A percentile compares a stretch with the other conserved stretches of the same genome.
These are phyloP conservation scores for Orychophragmus violaceus DNA, from an alignment of 345 rosid genomes.

Conservation along the genomic window DNA sequence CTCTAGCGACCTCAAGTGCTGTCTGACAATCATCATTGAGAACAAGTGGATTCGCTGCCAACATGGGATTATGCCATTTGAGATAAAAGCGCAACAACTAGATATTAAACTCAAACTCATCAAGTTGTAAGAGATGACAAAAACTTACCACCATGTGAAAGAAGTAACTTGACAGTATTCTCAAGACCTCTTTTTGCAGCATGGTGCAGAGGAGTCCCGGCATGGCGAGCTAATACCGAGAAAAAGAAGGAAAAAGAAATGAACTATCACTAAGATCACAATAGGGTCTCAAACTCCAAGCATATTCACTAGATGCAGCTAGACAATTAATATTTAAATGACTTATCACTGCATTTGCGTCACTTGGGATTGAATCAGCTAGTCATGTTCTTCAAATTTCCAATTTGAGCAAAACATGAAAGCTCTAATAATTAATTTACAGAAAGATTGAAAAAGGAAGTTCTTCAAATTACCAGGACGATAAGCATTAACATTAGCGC, in stretches of 20 bases:
- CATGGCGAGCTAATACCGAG: constrained; percentile 57
- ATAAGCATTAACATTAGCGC: constrained; percentile 79
- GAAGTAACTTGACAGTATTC: constrained; percentile 69
- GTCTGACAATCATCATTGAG: constrained; percentile 89
- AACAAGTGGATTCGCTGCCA: constrained; percentile 74
- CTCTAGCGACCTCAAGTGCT: constrained; percentile 86
- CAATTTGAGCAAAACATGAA: too few relatives aligned
- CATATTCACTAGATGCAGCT: neutral
- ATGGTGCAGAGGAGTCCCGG: constrained; percentile 93
- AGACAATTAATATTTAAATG: too few relatives aligned
- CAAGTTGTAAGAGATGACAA: neutral
- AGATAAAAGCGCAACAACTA: neutral
- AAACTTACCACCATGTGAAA: constrained; percentile 63
- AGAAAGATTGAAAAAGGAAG: neutral
- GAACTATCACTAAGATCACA: too few relatives aligned
- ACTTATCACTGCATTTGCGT: too few relatives aligned
- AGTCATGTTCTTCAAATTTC: too few relatives aligned
- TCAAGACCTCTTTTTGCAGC: constrained; percentile 94
- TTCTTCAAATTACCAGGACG: constrained; percentile 52
- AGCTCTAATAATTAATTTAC: too few relatives aligned
- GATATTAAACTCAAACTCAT: neutral
- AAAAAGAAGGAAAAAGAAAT: neutral
- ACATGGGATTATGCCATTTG: neutral
- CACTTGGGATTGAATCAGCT: too few relatives aligned
- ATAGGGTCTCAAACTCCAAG: neutral